Base-by-base conservation (phyloP, 169 alveolate species). In the Cytauxzoon felis region DNA sequence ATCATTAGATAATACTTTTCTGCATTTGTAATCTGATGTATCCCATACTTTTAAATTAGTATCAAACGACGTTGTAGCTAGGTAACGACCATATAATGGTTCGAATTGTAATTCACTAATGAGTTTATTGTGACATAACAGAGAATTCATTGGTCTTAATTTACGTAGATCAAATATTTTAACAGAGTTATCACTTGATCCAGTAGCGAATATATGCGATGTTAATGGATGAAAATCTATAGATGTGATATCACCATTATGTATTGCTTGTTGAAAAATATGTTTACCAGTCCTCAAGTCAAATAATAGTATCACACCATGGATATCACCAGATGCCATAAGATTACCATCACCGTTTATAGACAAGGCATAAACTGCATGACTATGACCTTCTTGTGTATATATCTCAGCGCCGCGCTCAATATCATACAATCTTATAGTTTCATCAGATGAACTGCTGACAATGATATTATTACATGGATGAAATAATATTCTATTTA, bases 221-320 rank as follows among this genome's bases (percentile, higher is more conserved):
- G 60, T 40, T 51, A 86, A 65, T 16, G 91, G 91, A 42, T 86
- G 87, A 80, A 86, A 86, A 48, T 62, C 76, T 18, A 86, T 75
- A 24, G 81, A 81, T 58, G 86, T 86, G 40, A 86, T 62, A 33
- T 75, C 73, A 26, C 79, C 85, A 67, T 86, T 80, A 69, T 86
- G 91, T 45, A 76, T 43, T 24, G 63, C 56, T 38, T 80, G 80
- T 69, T 76, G 79, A 64, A 76, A 81, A 11, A 86, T 76, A 56
- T 80, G 87, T 54, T 41, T 72, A 13, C 91, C 91, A 34, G 91
- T 86, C 51, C 91, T 59, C 19, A 86, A 78, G 61, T 86, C 91
- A 59, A 84, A 73, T 47, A 86, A 49, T 49, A 86, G 69, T 41
- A 86, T 48, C 3, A 81, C 91, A 2, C 91, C 91, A 54, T 80